These are phyloP conservation scores for Achaetomiella virescens DNA, from an alignment of 495 filamentous ascomycete genomes.

Conservation along the genomic window DNA sequence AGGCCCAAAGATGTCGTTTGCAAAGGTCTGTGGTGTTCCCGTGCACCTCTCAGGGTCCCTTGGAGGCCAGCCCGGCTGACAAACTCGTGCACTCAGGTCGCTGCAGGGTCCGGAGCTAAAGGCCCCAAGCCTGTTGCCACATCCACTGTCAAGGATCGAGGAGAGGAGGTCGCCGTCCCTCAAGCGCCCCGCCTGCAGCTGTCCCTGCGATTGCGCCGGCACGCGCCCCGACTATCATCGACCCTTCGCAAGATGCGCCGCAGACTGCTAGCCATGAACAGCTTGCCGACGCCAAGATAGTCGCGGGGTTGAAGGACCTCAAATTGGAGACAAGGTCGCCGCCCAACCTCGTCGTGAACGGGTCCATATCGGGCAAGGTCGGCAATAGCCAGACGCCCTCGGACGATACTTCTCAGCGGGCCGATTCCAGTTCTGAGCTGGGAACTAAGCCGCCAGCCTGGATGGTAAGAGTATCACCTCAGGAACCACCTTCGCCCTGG, in stretches of 20 bases:
- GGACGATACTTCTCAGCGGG: constrained; percentile 45
- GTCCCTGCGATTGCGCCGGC: constrained; percentile 9
- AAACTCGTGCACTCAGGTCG: constrained; percentile 21
- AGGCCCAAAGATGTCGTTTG: constrained; percentile 47
- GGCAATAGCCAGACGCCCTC: constrained; percentile 38
- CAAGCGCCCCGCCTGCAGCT: constrained; percentile 10
- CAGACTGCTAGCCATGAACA: neutral
- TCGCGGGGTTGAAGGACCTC: constrained; percentile 34
- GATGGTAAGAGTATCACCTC: constrained; percentile 90
- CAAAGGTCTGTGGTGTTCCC: constrained; percentile 46
- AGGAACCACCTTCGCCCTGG: constrained; percentile 82
- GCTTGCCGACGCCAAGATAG: constrained; percentile 23
- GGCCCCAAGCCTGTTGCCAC: constrained; percentile 31
- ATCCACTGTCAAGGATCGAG: constrained; percentile 14
- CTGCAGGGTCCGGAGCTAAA: constrained; percentile 49
- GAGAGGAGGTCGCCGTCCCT: neutral
- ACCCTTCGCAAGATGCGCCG: constrained; percentile 10
- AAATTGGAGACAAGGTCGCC: constrained; percentile 29
- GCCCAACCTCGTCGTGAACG: constrained; percentile 47
- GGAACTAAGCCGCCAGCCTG: constrained; percentile 80
- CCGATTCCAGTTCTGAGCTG: constrained; percentile 65
- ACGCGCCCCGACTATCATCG: neutral
- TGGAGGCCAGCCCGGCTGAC: neutral
- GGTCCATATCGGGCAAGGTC: constrained; percentile 34
- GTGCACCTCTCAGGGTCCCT: neutral